phyloP scores from a whole-genome alignment of 352 stramenopile species.

The Aphanomyces cochlioides region DNA sequence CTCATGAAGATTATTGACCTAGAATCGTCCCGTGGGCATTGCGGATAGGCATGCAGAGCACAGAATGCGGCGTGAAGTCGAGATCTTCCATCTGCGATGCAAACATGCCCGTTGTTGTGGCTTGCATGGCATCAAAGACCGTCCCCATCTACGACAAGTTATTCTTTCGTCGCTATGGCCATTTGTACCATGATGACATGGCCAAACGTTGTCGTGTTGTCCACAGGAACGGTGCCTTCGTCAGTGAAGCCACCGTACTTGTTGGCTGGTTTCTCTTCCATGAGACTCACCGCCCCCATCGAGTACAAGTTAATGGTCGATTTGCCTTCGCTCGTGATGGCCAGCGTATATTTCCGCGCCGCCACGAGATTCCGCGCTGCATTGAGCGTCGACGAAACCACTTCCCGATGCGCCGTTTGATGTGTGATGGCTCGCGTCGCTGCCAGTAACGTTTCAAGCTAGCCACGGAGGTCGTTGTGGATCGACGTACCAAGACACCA shows the following conservation, averaged over 20 bases:
- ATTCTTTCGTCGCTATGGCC: constrained; percentile 38
- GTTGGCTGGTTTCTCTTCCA: constrained; percentile 44
- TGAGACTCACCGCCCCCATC: constrained; percentile 43
- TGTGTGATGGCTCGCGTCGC: constrained; percentile 59
- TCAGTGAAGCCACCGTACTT: constrained; percentile 32
- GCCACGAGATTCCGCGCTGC: constrained; percentile 47
- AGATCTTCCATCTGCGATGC: constrained; percentile 64
- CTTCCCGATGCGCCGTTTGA: constrained; percentile 47
- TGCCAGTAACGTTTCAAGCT: constrained; percentile 63
- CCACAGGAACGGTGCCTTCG: constrained; percentile 49
- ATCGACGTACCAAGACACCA: background rate
- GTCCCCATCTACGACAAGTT: constrained; percentile 54
- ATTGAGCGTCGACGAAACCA: constrained; percentile 53
- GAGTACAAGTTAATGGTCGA: constrained; percentile 58
- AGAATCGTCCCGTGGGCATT: constrained; percentile 60
- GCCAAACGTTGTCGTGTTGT: constrained; percentile 61
- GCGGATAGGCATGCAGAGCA: constrained; percentile 56
- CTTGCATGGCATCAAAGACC: constrained; percentile 48
- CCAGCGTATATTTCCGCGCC: constrained; percentile 58
- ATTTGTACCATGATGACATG: constrained; percentile 61
- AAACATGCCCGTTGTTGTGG: constrained; percentile 53
- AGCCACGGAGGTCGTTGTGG: background rate
- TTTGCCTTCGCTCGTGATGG: constrained; percentile 61
- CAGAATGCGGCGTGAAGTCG: constrained; percentile 54
- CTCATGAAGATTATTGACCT: constrained; percentile 18